Conservation (phyloP, 441 rosid genomes). For the Adansonia grandidieri region DNA sequence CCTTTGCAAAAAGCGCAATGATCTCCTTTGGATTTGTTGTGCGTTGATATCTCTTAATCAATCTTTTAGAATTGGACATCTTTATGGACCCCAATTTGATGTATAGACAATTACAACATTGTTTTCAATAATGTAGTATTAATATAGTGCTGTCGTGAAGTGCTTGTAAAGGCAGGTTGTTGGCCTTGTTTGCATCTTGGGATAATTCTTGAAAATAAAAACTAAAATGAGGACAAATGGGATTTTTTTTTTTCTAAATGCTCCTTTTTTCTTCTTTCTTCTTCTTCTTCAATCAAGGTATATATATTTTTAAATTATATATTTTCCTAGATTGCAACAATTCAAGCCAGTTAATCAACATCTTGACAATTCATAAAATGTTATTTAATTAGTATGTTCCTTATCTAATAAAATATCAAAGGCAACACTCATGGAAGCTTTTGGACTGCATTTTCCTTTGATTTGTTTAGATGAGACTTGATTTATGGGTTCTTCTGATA, state of each 20-base stretch:
- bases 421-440: not conserved
- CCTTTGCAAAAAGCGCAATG: slow-evolving; percentile 5
- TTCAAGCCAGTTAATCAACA: not conserved
- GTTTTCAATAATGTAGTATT: slow-evolving; percentile 18
- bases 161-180: slow-evolving; percentile 12
- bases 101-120: not conserved
- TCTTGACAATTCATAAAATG: not conserved
- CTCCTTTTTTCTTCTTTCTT: not conserved
- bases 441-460: not conserved
- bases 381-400: not conserved
- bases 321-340: not conserved
- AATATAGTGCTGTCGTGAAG: slow-evolving; percentile 3
- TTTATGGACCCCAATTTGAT: slow-evolving; percentile 25
- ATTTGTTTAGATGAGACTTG: not conserved
- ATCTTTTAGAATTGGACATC: not conserved
- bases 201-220: slow-evolving; percentile 6
- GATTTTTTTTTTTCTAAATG: not conserved
- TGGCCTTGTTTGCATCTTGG: slow-evolving; percentile 14
- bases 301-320: not conserved
- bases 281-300: not conserved
- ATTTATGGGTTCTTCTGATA: not conserved
- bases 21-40: slow-evolving; percentile 11
- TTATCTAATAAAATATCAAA: not conserved
- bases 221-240: not conserved
- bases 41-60: not conserved